Base-by-base conservation (phyloP, 345 rosid species). In the Populus tremula region DNA sequence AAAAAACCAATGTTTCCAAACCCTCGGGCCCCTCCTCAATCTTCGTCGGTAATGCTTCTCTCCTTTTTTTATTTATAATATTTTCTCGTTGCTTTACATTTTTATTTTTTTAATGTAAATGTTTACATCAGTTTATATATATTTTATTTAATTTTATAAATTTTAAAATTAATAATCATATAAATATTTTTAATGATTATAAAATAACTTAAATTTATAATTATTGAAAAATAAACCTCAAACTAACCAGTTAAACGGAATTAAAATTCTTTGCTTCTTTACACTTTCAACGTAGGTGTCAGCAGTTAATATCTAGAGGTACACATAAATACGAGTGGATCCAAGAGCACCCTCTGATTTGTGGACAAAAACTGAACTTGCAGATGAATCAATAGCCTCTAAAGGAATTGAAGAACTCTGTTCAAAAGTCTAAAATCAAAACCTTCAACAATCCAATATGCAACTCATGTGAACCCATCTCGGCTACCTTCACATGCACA, bases 401-500 rank as follows among this genome's bases (percentile, higher is more conserved):
- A 8, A 8, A 13, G 45, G 25, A 59, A 39, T 73, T 61, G 8
- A 39, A 71, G 63, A 50, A 5, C 74, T 31, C 63, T 13, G 43
- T 53, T 16, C 36, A 17, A 10, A 23, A 53, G 14, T 16, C 41
- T 62, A 18, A 23, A 41, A 25, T 38, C 67, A 6, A 36, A 36
- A 66, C 53, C 54, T 17, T 17, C 68, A 39, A 38, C 50, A 39
- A 25, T 56, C 67, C 6, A 56, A 4, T 39, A 59, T 17, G 23
- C n/a, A 67, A 76, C 77, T 72, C 70, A 61, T 56, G 70, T 54
- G 71, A 73, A 65, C 69, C 63, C 72, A 23, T 73, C 67, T 38
- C 62, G 39, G 59, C 66, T 25, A 67, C 47, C 74, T 68, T 77
- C 78, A 81, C 81, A 69, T 77, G 84, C 53, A 69, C 71, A 69